These are phyloP conservation scores for Zygoascus tannicola DNA, from an alignment of 805 yeast species.

Conservation along the genomic window DNA sequence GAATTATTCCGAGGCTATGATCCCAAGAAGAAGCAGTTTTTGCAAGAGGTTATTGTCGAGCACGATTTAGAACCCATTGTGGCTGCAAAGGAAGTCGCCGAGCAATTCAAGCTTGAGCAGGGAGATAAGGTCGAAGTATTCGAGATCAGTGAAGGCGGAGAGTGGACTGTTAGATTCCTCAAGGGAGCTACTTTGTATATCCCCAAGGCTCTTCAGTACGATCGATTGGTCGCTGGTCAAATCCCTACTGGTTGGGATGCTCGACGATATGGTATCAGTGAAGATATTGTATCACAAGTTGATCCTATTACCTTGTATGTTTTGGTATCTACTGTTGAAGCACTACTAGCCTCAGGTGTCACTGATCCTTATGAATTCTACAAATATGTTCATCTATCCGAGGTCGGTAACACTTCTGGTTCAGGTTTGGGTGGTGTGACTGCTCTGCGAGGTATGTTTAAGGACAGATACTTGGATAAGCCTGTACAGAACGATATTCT, in stretches of 20 bases:
- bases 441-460: slow-evolving; percentile 96
- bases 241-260: slow-evolving; percentile 99
- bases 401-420: slow-evolving; percentile 98
- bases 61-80: slow-evolving; percentile 96
- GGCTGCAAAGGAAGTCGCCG: slow-evolving; percentile 90
- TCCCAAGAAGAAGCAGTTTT: slow-evolving; percentile 84
- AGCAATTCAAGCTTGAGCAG: slow-evolving; percentile 87
- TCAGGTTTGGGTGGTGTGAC: slow-evolving; percentile 99
- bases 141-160: slow-evolving; percentile 82
- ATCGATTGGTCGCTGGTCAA: slow-evolving; percentile 69
- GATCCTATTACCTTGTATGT: slow-evolving; percentile 93
- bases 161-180: slow-evolving; percentile 78
- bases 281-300: slow-evolving; percentile 87
- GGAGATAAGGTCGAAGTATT: slow-evolving; percentile 90
- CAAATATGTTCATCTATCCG: slow-evolving; percentile 95
- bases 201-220: slow-evolving; percentile 75
- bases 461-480: slow-evolving; percentile 81
- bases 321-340: slow-evolving; percentile 91
- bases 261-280: slow-evolving; percentile 85
- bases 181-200: slow-evolving; percentile 87
- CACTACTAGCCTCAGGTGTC: slow-evolving; percentile 86
- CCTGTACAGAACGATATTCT: slow-evolving; percentile 96
- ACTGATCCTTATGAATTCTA: slow-evolving; percentile 98
- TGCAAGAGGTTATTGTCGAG: slow-evolving; percentile 94
- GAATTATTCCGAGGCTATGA: slow-evolving; percentile 90